phyloP scores from a whole-genome alignment of 176 grass and related monocot species.

The Aegilops tauschii region DNA sequence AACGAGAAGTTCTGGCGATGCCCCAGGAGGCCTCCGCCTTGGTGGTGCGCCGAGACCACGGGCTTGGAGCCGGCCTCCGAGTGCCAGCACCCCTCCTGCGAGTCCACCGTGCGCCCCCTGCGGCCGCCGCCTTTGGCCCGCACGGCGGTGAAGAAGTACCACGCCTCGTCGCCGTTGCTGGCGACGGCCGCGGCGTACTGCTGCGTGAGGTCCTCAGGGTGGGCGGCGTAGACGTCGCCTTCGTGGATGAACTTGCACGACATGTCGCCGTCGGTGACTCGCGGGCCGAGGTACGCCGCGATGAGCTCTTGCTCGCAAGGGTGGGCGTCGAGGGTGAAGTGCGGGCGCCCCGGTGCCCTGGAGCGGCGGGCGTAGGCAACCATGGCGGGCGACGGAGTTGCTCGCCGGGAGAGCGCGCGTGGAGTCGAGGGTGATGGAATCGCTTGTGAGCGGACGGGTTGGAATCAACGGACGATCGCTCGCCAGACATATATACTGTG shows the following conservation, averaged over 20 bases:
- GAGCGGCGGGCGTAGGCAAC: background rate
- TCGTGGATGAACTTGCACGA: slow-evolving; percentile 19
- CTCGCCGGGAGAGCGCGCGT: background rate
- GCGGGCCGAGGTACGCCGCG: slow-evolving; percentile 16
- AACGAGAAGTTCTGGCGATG: slow-evolving; percentile 40
- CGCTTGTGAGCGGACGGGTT: background rate
- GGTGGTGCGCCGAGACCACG: background rate
- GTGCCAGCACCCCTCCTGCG: slow-evolving; percentile 31
- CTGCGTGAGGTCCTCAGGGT: background rate
- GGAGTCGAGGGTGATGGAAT: background rate
- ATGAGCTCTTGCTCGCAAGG: slow-evolving; percentile 27
- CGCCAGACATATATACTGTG: background rate
- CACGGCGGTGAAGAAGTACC: slow-evolving; percentile 49
- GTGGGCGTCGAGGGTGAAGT: background rate
- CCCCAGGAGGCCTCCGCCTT: background rate
- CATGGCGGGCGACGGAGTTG: background rate
- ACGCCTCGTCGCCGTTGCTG: slow-evolving; percentile 26
- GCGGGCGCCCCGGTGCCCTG: background rate
- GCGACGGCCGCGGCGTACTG: background rate
- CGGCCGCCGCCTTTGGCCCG: slow-evolving; percentile 13
- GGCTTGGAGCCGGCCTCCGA: slow-evolving; percentile 32
- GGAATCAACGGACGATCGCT: background rate
- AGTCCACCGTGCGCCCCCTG: slow-evolving; percentile 37
- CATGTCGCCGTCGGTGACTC: background rate
- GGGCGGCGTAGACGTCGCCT: slow-evolving; percentile 14